A percentile compares a stretch with the other conserved stretches of the same genome.
Conservation (phyloP, 306 rosid genomes). For the Lathyrus aphaca region DNA sequence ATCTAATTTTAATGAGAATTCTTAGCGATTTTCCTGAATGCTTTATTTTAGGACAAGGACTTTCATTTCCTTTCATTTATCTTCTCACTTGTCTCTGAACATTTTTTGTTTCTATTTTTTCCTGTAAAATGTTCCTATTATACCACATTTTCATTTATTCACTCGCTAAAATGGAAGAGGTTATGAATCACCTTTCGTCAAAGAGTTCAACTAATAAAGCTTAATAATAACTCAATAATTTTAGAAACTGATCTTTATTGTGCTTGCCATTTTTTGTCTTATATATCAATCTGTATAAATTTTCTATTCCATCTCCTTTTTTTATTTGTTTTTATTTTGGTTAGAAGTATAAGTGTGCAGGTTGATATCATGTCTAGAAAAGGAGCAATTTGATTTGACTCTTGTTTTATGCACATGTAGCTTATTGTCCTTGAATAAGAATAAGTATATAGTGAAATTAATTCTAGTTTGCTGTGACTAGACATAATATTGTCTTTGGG, state of each 20-base stretch:
- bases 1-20: no score
- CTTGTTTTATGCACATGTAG: no score
- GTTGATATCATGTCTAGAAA: conserved; percentile 23
- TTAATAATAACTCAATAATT: neutral
- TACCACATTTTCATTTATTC: neutral
- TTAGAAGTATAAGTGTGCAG: neutral
- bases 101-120: no score
- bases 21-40: neutral
- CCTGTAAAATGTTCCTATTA: neutral
- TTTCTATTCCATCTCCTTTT: neutral
- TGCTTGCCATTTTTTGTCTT: neutral
- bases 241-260: neutral
- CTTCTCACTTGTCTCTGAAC: neutral
- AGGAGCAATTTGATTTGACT: conserved; percentile 9
- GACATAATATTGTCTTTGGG: no score
- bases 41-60: neutral
- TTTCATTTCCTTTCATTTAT: neutral
- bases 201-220: conserved; percentile 19
- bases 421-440: no score
- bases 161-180: neutral
- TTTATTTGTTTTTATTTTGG: neutral
- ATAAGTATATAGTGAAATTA: no score
- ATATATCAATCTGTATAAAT: neutral
- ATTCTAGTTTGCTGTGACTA: no score
- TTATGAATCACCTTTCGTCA: neutral